Evolutionary conservation across 2,329 filamentous ascomycete genomes (phyloP), one percentile per base, ranked within the genome.

Genomic region (Trichoderma sp.): DNA sequence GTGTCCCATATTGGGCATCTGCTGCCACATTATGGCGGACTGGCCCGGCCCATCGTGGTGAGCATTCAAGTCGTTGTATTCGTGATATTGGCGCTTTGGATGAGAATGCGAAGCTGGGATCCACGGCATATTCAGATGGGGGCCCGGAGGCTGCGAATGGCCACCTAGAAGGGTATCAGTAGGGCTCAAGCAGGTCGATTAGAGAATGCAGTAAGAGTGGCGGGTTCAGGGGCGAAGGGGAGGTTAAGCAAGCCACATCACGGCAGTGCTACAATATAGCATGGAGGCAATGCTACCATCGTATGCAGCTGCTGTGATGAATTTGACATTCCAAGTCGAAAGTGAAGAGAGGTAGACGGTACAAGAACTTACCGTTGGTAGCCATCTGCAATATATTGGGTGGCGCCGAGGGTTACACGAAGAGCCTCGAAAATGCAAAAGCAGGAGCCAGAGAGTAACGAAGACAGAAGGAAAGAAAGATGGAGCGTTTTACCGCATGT

Each of bases 61-160:
- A 56, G 72, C 66, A 61, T 73, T 72, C 21, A 72, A 71, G 17
- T 69, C 71, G 57, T 69, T 75, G 57, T 47, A 55, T 14, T n/a
- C 59, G 45, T 70, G 69, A 57, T 69, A 71, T 67, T 70, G 73
- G 52, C 74, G 74, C 60, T 72, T 72, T 24, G 79, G 79, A 68
- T 80, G 77, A 57, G 81, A 73, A 58, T 80, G 68, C 15, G 74
- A 73, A 52, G 74, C 74, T n/a, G 79, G 75, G 66, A 80, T 79
- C 77, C 82, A 83, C 59, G 75, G 60, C 50, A 69, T 70, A 52
- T 67, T 72, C 54, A 72, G 67, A 19, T 15, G n/a, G 39, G 7
- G 7, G 15, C 48, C 48, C 21, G 24, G 26, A 62, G 73, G 60
- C 56, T 69, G 69, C 66, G 74, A 69, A 66, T 70, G 66, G 67